Conservation (phyloP, 2,329 filamentous ascomycete species). For the Plenodomus lindquistii region DNA sequence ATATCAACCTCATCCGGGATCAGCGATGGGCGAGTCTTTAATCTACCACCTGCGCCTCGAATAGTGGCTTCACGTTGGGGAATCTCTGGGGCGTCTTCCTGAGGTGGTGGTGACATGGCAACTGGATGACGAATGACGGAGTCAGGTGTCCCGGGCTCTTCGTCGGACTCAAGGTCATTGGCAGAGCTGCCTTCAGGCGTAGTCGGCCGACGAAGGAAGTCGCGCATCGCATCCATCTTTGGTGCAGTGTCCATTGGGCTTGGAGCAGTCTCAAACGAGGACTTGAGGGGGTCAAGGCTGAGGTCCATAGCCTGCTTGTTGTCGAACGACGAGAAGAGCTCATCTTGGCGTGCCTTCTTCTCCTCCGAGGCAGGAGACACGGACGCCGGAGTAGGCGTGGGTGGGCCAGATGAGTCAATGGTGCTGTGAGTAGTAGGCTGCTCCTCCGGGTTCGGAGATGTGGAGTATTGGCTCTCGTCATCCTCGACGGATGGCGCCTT, state of each 20-base stretch:
- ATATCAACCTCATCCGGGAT: conserved; percentile 85
- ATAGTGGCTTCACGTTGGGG: conserved; percentile 87
- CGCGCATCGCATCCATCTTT: conserved; percentile 45
- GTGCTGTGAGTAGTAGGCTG: conserved; percentile 40
- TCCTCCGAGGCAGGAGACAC: conserved; percentile 34
- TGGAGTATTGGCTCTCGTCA: conserved; percentile 62
- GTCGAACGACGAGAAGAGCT: conserved; percentile 53
- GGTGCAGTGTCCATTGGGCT: conserved; percentile 39
- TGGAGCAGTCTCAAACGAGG: conserved; percentile 34
- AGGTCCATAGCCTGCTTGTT: conserved; percentile 58
- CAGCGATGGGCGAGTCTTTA: conserved; percentile 86
- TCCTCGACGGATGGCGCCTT: conserved; percentile 47
- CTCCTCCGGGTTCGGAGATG: conserved; percentile 50
- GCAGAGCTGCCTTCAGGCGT: conserved; percentile 46
- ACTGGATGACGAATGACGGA: conserved; percentile 85
- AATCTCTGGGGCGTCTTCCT: conserved; percentile 64
- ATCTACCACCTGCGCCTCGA: conserved; percentile 80
- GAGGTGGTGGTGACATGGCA: conserved; percentile 37
- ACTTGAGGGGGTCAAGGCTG: conserved; percentile 60
- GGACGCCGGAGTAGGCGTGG: conserved; percentile 49
- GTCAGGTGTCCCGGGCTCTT: conserved; percentile 75
- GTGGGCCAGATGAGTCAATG: conserved; percentile 48
- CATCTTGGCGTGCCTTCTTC: conserved; percentile 40
- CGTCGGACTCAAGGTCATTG: conserved; percentile 54
- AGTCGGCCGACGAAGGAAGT: conserved; percentile 54